Evolutionary conservation across 441 rosid genomes (phyloP).

Genomic region (Macaranga tanarius): DNA sequence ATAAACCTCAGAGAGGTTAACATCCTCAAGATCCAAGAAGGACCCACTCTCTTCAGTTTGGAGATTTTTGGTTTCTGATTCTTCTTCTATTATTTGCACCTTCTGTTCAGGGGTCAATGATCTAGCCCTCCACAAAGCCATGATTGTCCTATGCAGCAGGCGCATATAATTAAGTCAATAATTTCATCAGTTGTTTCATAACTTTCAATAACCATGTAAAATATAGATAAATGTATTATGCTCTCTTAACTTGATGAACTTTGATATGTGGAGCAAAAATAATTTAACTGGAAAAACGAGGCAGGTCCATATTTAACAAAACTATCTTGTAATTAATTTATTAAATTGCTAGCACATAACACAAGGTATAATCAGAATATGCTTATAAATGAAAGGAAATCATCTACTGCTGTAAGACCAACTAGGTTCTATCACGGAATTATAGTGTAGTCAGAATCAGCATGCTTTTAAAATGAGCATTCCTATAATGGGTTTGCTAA

Average conservation of each 20-base stretch:
- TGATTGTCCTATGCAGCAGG: slow-evolving; percentile 66
- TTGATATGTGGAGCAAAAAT: background rate
- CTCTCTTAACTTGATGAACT: background rate
- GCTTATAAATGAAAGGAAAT: background rate
- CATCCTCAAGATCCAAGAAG: slow-evolving; percentile 84
- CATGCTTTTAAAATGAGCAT: background rate
- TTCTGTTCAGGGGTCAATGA: slow-evolving; percentile 92
- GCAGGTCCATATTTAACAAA: background rate
- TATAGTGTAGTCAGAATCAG: background rate
- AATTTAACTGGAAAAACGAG: background rate
- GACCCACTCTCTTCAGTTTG: slow-evolving; percentile 75
- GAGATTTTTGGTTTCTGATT: slow-evolving; percentile 67
- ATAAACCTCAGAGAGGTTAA: slow-evolving; percentile 70
- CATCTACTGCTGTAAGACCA: background rate
- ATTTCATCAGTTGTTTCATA: background rate
- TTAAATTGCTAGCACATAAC: background rate
- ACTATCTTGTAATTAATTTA: background rate
- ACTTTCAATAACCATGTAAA: background rate
- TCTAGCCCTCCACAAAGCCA: slow-evolving; percentile 96
- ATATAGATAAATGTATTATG: background rate
- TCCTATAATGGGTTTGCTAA: background rate
- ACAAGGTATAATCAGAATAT: background rate
- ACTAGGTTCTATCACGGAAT: background rate
- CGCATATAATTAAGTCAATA: slow-evolving; percentile 18
- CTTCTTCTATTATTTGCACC: slow-evolving; percentile 87